Conservation (phyloP, 108 stramenopile genomes). For the Asterionellopsis glacialis region DNA sequence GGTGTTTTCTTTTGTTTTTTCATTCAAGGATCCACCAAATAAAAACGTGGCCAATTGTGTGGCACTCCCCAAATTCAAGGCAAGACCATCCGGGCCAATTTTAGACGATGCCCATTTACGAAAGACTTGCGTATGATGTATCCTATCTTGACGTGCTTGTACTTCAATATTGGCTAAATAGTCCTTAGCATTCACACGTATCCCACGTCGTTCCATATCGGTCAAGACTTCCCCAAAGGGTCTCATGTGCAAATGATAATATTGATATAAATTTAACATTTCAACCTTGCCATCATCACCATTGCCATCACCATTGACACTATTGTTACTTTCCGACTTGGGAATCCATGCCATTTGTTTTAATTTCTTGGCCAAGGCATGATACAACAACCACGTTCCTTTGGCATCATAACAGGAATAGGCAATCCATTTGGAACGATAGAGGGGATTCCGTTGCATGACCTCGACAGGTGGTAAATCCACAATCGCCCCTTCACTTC, state of each 20-base stretch:
- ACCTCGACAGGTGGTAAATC: constrained; percentile 85
- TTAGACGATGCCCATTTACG: constrained; percentile 67
- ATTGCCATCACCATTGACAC: constrained; percentile 3
- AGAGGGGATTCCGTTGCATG: constrained; percentile 73
- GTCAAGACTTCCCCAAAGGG: constrained; percentile 94
- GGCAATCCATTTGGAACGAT: constrained; percentile 73
- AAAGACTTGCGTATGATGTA: constrained; percentile 53
- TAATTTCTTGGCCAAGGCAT: constrained; percentile 46
- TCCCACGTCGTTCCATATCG: constrained; percentile 96
- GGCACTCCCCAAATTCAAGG: constrained; percentile 83
- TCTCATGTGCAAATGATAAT: constrained; percentile 88
- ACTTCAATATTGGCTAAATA: constrained; percentile 83
- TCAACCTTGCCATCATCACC: too few species aligned
- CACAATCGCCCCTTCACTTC: constrained; percentile 64
- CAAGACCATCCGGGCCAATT: constrained; percentile 77
- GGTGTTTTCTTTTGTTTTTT: constrained; percentile 63
- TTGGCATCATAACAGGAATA: constrained; percentile 89
- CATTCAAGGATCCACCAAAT: constrained; percentile 82
- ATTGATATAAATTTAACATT: constrained; percentile 75
- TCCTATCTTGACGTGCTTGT: constrained; percentile 77
- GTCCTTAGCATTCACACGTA: constrained; percentile 86
- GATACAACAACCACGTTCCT: constrained; percentile 71
- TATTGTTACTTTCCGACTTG: neutral
- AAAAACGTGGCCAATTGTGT: constrained; percentile 82
- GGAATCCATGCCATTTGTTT: constrained; percentile 39